Conservation (phyloP, 257 asterid species). For the Forsythia suspensa region DNA sequence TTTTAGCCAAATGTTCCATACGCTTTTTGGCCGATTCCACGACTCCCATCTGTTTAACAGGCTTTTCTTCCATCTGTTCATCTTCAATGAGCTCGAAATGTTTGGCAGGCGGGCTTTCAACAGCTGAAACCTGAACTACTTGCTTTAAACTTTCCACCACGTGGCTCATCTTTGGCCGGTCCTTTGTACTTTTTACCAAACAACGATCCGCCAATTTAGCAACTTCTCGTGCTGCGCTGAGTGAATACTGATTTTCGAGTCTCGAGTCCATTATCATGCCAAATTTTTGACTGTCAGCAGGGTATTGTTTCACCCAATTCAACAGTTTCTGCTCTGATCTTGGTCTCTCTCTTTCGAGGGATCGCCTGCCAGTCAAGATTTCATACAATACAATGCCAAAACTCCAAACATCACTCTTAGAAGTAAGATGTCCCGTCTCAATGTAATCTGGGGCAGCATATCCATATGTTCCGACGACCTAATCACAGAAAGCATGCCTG, state of each 20-base stretch:
- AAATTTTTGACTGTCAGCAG: slow-evolving; percentile 60
- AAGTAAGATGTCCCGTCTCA: slow-evolving; percentile 89
- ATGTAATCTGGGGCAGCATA: slow-evolving; percentile 98
- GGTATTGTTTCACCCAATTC: slow-evolving; percentile 73
- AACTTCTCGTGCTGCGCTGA: slow-evolving; percentile 53
- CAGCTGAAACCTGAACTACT: slow-evolving; percentile 35
- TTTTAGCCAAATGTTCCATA: slow-evolving; percentile 69
- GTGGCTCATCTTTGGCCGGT: slow-evolving; percentile 88
- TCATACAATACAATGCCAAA: slow-evolving; percentile 90
- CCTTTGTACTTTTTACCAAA: slow-evolving; percentile 61
- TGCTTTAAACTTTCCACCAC: slow-evolving; percentile 72
- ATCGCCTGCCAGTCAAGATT: slow-evolving; percentile 75
- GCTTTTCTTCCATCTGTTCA: slow-evolving; percentile 33
- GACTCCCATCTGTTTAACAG: slow-evolving; percentile 28
- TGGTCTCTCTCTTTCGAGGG: slow-evolving; percentile 75
- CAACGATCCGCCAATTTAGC: slow-evolving; percentile 79
- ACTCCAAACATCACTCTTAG: slow-evolving; percentile 98
- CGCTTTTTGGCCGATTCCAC: slow-evolving; percentile 76
- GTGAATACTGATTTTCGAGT: slow-evolving; percentile 58
- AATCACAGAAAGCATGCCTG: neutral
- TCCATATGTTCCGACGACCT: slow-evolving; percentile 96
- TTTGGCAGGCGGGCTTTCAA: slow-evolving; percentile 39
- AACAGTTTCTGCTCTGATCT: slow-evolving; percentile 67
- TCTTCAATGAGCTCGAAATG: slow-evolving; percentile 36
- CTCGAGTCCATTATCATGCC: slow-evolving; percentile 66